Base-by-base conservation (phyloP, 2,329 filamentous ascomycete genomes). In the Clonostachys chloroleuca region DNA sequence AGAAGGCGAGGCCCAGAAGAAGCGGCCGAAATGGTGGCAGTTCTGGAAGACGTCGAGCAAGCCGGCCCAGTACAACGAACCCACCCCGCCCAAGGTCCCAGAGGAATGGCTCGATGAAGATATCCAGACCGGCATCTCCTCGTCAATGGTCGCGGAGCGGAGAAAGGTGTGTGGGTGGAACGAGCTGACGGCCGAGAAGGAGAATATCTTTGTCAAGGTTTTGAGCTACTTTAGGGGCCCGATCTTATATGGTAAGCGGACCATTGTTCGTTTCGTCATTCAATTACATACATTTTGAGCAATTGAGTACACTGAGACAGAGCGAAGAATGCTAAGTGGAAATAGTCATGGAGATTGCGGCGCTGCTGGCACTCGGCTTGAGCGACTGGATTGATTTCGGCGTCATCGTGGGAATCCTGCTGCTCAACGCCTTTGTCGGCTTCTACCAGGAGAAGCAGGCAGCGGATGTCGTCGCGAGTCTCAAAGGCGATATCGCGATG, bases 381-480 rank as follows among this genome's bases (percentile, higher is more conserved):
- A 77, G 78, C 64, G 84, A 87, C 69, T 89, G 85, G 85, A 78
- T 88, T 54, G 86, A 90, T 72, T 78, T 89, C 30, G 56, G 56
- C 78, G 84, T 90, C 65, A 89, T 89, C 64, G 80, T 84, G 58
- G 86, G 79, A 74, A 89, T 90, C 67, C 72, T 90, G 47, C 58
- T 84, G 62, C 82, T 90, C 52, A 90, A 90, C 72, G 86, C 86
- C 54, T 71, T 84, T 53, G 86, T 89, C 65, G 86, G 86, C 74
- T 89, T 85, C 81, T 89, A 89, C 67, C 86, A 89, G 66, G 86
- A 89, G 70, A 89, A 89, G 74, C 85, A 89, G 69, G 86, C 86
- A 58, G 86, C 84, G 55, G 86, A 89, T 68, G 84, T 89, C 59
- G 85, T 88, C 59, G 85, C 85, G 48, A 81, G 74, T 52, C 72